These are phyloP conservation scores for Calonectria pauciramosa DNA, from an alignment of 2,329 filamentous ascomycete species.

Conservation along the genomic window DNA sequence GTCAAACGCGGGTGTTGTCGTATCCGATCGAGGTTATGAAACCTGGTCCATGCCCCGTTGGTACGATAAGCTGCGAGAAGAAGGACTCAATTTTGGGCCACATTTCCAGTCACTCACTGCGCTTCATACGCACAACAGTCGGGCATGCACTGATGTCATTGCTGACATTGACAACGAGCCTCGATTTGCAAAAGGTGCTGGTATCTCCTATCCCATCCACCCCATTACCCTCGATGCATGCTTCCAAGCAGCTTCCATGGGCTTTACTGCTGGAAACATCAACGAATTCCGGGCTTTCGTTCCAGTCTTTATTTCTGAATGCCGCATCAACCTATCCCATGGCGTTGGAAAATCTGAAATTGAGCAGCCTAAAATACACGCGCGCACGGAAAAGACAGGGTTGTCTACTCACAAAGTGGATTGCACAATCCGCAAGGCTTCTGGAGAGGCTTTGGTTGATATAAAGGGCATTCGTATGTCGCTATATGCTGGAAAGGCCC, in stretches of 20 bases:
- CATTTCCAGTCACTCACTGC: neutral
- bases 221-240: neutral
- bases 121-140: neutral
- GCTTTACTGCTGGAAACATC: neutral
- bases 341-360: too few relatives aligned
- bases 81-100: conserved; percentile 1
- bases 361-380: neutral
- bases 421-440: neutral
- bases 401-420: neutral
- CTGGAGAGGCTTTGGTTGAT: neutral
- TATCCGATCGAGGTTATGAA: neutral
- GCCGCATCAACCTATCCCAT: neutral
- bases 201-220: neutral
- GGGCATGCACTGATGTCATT: neutral
- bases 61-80: neutral
- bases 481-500: neutral
- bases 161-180: neutral
- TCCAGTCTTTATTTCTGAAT: neutral
- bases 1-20: neutral
- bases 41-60: neutral
- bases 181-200: neutral
- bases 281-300: neutral
- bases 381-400: neutral
- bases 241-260: neutral
- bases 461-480: neutral